phyloP scores from a whole-genome alignment of 441 rosid genomes.

The Aleurites moluccanus region DNA sequence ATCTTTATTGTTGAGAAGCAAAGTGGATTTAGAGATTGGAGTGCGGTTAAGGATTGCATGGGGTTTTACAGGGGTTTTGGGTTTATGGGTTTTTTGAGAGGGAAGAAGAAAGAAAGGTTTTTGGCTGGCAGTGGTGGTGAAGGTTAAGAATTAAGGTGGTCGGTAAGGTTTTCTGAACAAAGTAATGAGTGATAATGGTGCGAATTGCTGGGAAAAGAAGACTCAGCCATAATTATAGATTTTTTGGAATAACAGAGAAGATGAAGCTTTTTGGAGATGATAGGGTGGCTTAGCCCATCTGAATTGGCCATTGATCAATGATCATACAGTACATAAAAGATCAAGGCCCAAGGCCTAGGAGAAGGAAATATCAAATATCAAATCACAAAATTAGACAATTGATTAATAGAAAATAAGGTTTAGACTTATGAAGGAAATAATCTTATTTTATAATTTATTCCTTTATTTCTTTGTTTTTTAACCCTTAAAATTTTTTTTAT shows the following conservation, averaged over 20 bases:
- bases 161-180: constrained; percentile 25
- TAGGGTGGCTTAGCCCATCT: background rate
- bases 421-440: too few species aligned
- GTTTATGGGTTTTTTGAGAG: constrained; percentile 29
- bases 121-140: constrained; percentile 24
- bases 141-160: constrained; percentile 25
- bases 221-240: constrained; percentile 21
- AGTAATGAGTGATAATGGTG: constrained; percentile 35
- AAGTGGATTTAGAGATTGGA: background rate
- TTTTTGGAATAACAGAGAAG: background rate
- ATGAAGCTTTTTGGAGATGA: background rate
- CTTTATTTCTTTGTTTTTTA: too few species aligned
- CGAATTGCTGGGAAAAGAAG: constrained; percentile 43
- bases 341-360: too few species aligned
- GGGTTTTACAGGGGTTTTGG: constrained; percentile 36
- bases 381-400: too few species aligned
- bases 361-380: too few species aligned
- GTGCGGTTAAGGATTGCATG: constrained; percentile 29
- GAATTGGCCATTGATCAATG: too few species aligned
- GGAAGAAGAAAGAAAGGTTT: constrained; percentile 24
- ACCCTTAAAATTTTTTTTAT: too few species aligned
- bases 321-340: too few species aligned
- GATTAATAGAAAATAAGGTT: too few species aligned
- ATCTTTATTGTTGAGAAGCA: constrained; percentile 36
- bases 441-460: too few species aligned